Evolutionary conservation across 2,329 filamentous ascomycete species (phyloP), one percentile per base, ranked within the genome.

Genomic region (Diaporthe vexans): DNA sequence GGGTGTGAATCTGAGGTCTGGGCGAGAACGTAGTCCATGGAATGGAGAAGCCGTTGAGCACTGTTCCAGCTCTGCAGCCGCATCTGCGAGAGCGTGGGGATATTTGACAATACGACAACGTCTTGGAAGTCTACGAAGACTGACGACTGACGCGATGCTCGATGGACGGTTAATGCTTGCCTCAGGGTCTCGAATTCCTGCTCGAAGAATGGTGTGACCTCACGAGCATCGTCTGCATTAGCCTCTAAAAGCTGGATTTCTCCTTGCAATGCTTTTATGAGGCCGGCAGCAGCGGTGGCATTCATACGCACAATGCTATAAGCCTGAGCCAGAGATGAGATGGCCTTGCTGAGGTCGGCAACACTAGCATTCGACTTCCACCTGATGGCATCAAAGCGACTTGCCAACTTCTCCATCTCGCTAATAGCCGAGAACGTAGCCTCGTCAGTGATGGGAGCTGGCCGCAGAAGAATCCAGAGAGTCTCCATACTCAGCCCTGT

Each of bases 401-500:
- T 81, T 1, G 90, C 91, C 6, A 94, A 84, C 15, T 83, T 83
- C 76, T 91, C 88, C 78, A 93, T 84, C 51, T 88, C 84, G 17
- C 85, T 75, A 9, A 88, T 83, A 48, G 85, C 86, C 37, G 85
- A 81, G 56, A 91, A 82, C 0, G 86, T 83, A 5, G 80, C 78
- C 33, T 84, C 81, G 24, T 86, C 86, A 1, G 86, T 82, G 29
- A 92, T 85, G 6, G 91, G 87, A 15, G 85, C 81, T 0, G 95
- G 94, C 71, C 93, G 90, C 79, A 97, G 90, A 1, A 86, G 79
- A 56, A 90, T 89, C 96, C 95, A 97, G 7, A 97, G 87, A 11
- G 85, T 82, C 80, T 97, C 94, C 94, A 97, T 97, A 77, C 91
- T 92, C 17, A 95, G 85, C 0, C 95, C 95, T 2, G 93, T 95